A percentile compares a stretch with the other conserved stretches of the same genome.
phyloP scores from a whole-genome alignment of 306 rosid genomes.

The Arachis hypogaea region DNA sequence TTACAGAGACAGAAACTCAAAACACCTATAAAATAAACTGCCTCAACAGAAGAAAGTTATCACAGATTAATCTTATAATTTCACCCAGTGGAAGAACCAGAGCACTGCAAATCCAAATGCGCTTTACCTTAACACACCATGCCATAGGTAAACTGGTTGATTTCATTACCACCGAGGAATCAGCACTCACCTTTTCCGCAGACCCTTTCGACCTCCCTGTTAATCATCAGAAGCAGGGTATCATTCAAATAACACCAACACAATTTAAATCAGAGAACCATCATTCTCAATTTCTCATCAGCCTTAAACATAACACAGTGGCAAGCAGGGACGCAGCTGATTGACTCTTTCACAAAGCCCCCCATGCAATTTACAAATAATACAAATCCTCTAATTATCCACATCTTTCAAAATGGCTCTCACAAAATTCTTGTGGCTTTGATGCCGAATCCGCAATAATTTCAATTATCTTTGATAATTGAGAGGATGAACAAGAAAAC shows the following conservation, averaged over 20 bases:
- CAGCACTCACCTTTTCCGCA: not conserved
- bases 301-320: constrained; percentile 30
- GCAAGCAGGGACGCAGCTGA: constrained; percentile 26
- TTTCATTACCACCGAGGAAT: constrained; percentile 26
- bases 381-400: not conserved
- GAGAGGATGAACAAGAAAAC: constrained; percentile 4
- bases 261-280: constrained; percentile 33
- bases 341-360: constrained; percentile 23
- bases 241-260: constrained; percentile 40
- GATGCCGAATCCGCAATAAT: constrained; percentile 9
- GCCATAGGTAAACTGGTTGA: constrained; percentile 19
- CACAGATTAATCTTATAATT: constrained; percentile 4
- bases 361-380: constrained; percentile 19
- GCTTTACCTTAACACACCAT: constrained; percentile 31
- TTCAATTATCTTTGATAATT: not conserved
- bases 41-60: not conserved
- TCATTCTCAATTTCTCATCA: constrained; percentile 35
- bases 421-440: constrained; percentile 4
- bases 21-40: constrained; percentile 19
- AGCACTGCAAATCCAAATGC: constrained; percentile 14
- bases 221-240: constrained; percentile 42
- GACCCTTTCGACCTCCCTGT: constrained; percentile 35
- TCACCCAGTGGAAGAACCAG: constrained; percentile 8
- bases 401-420: constrained; percentile 24
- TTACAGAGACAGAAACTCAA: constrained; percentile 13